These are phyloP conservation scores for Apophysomyces ossiformis DNA, from an alignment of 371 early-diverging fungal genomes.

Conservation along the genomic window DNA sequence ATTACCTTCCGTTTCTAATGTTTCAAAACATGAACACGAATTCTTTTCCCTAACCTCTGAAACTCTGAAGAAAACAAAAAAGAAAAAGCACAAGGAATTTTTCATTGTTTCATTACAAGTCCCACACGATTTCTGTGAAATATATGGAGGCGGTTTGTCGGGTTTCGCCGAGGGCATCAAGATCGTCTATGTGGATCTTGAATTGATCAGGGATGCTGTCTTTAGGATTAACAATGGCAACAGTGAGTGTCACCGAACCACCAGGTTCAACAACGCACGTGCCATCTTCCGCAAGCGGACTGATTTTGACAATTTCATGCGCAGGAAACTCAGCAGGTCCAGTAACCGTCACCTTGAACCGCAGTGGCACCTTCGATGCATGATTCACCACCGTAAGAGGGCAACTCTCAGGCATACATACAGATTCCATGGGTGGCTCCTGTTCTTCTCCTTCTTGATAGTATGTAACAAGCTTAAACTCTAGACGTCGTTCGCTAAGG, in stretches of 20 bases:
- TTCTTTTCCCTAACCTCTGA: not conserved
- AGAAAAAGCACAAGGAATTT: slow-evolving; percentile 12
- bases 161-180: slow-evolving; percentile 66
- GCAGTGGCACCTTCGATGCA: slow-evolving; percentile 65
- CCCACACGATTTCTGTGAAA: slow-evolving; percentile 66
- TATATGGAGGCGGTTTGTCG: slow-evolving; percentile 70
- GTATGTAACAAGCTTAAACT: slow-evolving; percentile 57
- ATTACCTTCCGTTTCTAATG: not conserved
- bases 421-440: slow-evolving; percentile 18
- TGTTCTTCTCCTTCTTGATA: slow-evolving; percentile 44
- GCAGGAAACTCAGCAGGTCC: slow-evolving; percentile 79
- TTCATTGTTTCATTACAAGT: slow-evolving; percentile 29
- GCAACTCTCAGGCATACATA: slow-evolving; percentile 44
- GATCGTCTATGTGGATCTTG: slow-evolving; percentile 75
- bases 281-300: slow-evolving; percentile 59
- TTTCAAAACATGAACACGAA: not conserved
- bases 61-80: slow-evolving; percentile 9
- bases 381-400: slow-evolving; percentile 68
- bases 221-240: slow-evolving; percentile 66
- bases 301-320: slow-evolving; percentile 60
- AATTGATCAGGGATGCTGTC: slow-evolving; percentile 83
- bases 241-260: slow-evolving; percentile 53
- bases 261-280: slow-evolving; percentile 65
- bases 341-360: slow-evolving; percentile 70
- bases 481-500: slow-evolving; percentile 64